Base-by-base conservation (phyloP, 192 early-diverging fungal species). In the Linnemannia zychae region DNA sequence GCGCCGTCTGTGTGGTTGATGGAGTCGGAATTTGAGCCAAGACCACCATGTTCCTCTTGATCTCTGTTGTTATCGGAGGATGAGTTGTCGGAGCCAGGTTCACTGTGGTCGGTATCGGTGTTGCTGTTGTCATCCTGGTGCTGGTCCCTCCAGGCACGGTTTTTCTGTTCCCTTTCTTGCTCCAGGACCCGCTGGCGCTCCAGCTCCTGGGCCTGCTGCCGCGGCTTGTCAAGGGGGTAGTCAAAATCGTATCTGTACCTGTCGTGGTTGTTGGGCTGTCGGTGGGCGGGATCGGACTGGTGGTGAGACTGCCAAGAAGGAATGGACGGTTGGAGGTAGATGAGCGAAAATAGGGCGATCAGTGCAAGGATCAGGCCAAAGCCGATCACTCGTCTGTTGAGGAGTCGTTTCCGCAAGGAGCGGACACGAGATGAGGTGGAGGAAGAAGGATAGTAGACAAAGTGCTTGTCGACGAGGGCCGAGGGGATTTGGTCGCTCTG, bases 401-500 rank as follows among this genome's bases (percentile, higher is more conserved):
- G 67, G 6, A 85, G 69, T 65, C 83, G 38, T 68, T 70, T 75
- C 44, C 74, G 73, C 5, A 85, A 16, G n/a, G 83, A 85, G 38
- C 83, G 77, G 67, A 79, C 40, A 38, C 83, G 65, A 52, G 83
- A 79, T 3, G 77, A 72, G n/a, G 75, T n/a, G 20, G 77, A 71
- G 0, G 77, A 63, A 9, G 69, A 31, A 15, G 83, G 73, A 33
- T 85, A 79, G 57, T 79, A 85, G 63, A 85, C 69, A 31, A 79
- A 79, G 63, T 85, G 83, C 70, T 85, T 85, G 60, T 85, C 83
- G 36, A 85, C 83, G 15, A 85, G 73, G 12, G 83, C 83, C 15
- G 83, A 85, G 20, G 83, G 83, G 13, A 85, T 50, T 31, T 63
- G 57, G 60, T 85, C 83, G 49, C 78, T 85, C 44, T 75, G 74